Conservation (phyloP, 805 yeast species). For the Huiozyma naganishii region DNA sequence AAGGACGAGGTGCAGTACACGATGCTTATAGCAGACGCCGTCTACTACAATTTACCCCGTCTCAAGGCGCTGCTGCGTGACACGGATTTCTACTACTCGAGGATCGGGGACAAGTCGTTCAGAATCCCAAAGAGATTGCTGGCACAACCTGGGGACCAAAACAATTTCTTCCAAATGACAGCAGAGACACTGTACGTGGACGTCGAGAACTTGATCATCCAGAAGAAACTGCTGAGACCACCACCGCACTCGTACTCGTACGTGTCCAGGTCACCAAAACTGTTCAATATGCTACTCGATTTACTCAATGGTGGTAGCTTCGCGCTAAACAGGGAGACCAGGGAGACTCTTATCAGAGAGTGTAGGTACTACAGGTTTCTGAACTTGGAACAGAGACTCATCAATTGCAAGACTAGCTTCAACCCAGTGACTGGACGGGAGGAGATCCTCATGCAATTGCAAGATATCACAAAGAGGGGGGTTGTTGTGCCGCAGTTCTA, state of each 20-base stretch:
- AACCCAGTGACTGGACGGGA: constrained; percentile 43
- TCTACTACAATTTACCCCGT: constrained; percentile 55
- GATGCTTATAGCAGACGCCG: constrained; percentile 56
- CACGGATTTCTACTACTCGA: constrained; percentile 44
- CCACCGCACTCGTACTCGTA: constrained; percentile 56
- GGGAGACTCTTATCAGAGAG: constrained; percentile 51
- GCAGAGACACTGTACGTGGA: constrained; percentile 42
- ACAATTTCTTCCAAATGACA: constrained; percentile 65
- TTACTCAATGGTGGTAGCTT: constrained; percentile 45
- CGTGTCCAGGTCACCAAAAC: constrained; percentile 39
- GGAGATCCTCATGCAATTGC: constrained; percentile 46
- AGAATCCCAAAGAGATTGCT: constrained; percentile 48
- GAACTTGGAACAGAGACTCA: constrained; percentile 60
- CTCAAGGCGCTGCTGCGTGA: constrained; percentile 38
- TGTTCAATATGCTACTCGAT: constrained; percentile 46
- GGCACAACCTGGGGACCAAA: constrained; percentile 52
- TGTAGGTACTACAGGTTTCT: constrained; percentile 68
- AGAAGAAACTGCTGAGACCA: constrained; percentile 50
- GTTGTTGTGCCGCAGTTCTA: constrained; percentile 5
- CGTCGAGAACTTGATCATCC: constrained; percentile 32
- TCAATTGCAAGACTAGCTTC: constrained; percentile 38
- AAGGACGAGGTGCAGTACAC: constrained; percentile 49
- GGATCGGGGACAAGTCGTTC: constrained; percentile 51
- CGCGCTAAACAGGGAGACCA: constrained; percentile 42
- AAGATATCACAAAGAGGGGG: constrained; percentile 36